A percentile compares a stretch with the other conserved stretches of the same genome.
Conservation (phyloP, 2,329 filamentous ascomycete genomes). For the Talaromyces sp. region DNA sequence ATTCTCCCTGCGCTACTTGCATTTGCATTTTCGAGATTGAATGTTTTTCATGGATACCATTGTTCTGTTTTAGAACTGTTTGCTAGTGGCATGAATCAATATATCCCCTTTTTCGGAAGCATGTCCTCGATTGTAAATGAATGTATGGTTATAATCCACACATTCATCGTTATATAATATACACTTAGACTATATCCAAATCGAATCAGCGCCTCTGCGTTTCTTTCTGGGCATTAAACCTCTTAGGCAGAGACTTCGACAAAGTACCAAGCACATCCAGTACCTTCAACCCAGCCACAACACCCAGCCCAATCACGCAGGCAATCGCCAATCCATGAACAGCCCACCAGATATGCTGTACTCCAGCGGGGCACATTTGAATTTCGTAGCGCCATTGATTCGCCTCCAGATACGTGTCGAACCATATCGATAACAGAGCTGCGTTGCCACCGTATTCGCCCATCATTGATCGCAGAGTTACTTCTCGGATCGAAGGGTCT, state of each 20-base stretch:
- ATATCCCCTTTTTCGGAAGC: conserved; percentile 1
- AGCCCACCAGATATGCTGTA: conserved; percentile 92
- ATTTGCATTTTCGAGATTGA: conserved; percentile 1
- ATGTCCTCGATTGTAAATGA: background rate
- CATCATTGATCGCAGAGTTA: conserved; percentile 98
- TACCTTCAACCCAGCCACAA: background rate
- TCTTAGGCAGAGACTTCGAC: background rate
- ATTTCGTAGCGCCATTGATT: conserved; percentile 84
- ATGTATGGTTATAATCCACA: conserved; percentile 3
- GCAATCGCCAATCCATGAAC: conserved; percentile 71
- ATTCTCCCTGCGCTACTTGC: background rate
- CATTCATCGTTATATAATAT: background rate
- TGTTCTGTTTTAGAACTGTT: background rate
- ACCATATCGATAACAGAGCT: conserved; percentile 85
- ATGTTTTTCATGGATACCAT: background rate
- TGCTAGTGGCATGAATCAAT: conserved; percentile 6
- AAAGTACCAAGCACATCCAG: background rate
- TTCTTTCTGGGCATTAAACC: background rate
- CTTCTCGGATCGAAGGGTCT: conserved; percentile 63
- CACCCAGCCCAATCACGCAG: conserved; percentile 32
- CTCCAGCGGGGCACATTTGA: conserved; percentile 70
- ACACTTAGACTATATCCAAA: background rate
- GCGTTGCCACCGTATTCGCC: conserved; percentile 91
- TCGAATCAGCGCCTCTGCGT: background rate
- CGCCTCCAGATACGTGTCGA: conserved; percentile 56